phyloP scores from a whole-genome alignment of 345 rosid genomes.

The Corchorus capsularis region DNA sequence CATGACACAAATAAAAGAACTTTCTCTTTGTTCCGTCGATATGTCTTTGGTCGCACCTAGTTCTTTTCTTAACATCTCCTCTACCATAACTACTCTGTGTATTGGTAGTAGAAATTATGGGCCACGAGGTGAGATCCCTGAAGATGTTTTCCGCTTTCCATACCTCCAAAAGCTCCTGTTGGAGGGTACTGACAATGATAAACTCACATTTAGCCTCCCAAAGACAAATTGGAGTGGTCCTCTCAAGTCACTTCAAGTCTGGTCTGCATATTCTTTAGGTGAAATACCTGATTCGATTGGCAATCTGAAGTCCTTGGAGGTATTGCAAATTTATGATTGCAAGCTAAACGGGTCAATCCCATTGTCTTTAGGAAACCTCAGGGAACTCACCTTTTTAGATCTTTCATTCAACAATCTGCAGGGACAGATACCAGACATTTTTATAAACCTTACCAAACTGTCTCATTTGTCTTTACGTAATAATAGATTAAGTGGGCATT shows the following conservation, averaged over 20 bases:
- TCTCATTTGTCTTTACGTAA: too few species aligned
- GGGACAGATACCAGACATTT: too few species aligned
- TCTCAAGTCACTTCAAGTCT: neutral
- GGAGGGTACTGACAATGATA: neutral
- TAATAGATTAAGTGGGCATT: too few species aligned
- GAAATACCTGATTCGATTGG: slow-evolving; percentile 12
- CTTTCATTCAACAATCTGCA: neutral
- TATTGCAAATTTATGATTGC: neutral
- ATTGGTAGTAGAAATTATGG: neutral
- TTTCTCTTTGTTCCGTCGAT: neutral
- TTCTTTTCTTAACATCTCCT: slow-evolving; percentile 10
- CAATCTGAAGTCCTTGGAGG: neutral
- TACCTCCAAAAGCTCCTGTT: neutral
- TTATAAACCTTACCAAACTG: too few species aligned
- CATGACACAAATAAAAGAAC: neutral
- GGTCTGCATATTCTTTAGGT: too few species aligned
- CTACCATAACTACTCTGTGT: neutral
- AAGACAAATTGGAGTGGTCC: slow-evolving; percentile 13
- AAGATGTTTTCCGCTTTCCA: slow-evolving; percentile 11
- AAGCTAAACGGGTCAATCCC: slow-evolving; percentile 15
- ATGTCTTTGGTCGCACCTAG: slow-evolving; percentile 5
- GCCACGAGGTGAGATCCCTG: slow-evolving; percentile 17
- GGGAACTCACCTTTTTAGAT: neutral
- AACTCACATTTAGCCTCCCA: slow-evolving; percentile 17
- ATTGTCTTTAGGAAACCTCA: neutral